Conservation (phyloP, 257 asterid genomes). For the Sherardia arvensis region DNA sequence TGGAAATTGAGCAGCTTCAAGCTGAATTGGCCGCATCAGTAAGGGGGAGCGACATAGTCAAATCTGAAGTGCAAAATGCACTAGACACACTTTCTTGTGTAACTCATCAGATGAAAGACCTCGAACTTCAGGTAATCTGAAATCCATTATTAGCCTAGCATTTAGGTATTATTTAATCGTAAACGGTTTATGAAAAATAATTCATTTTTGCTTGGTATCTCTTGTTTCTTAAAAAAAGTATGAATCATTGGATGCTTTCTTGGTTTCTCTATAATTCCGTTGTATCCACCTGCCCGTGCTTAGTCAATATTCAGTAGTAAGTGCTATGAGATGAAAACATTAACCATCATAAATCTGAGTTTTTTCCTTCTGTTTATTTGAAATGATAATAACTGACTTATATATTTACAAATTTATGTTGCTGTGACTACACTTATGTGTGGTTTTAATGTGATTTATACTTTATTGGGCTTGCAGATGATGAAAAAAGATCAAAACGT, state of each 20-base stretch:
- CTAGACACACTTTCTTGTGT: constrained; percentile 63
- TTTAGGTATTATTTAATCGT: neutral
- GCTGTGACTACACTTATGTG: neutral
- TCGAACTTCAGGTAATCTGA: constrained; percentile 68
- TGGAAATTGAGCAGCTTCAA: constrained; percentile 72
- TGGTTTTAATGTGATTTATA: neutral
- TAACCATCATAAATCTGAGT: neutral
- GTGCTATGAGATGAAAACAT: neutral
- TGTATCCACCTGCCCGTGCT: neutral
- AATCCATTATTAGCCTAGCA: neutral
- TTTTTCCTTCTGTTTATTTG: neutral
- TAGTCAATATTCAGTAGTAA: neutral
- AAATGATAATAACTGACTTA: no score
- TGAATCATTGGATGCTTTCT: neutral
- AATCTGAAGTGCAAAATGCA: constrained; percentile 78
- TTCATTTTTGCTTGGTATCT: no score
- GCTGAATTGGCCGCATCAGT: constrained; percentile 90
- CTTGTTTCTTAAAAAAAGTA: neutral
- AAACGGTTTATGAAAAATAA: neutral
- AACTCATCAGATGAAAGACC: constrained; percentile 75
- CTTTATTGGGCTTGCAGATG: constrained; percentile 32
- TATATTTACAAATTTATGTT: neutral
- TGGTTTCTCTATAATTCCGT: no score
- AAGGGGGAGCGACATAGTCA: constrained; percentile 72
- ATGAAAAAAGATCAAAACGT: constrained; percentile 71